These are phyloP conservation scores for Trypanosoma brucei DNA, from an alignment of 208 protist genomes.

Conservation along the genomic window DNA sequence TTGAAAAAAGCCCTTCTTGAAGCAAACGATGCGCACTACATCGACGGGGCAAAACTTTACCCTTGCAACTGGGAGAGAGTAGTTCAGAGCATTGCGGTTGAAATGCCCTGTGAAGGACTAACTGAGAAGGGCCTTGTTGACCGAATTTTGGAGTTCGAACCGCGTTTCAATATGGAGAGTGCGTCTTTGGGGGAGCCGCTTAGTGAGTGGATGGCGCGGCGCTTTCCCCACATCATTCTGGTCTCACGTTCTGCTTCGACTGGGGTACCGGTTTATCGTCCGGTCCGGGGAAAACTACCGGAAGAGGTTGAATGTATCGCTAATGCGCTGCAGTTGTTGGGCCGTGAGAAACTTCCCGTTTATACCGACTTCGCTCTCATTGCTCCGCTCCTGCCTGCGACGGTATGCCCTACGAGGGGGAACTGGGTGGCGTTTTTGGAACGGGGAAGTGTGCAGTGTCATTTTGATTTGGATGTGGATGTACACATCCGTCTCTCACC, in stretches of 20 bases:
- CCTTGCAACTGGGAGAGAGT: slow-evolving; percentile 46
- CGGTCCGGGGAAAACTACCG: slow-evolving; percentile 3
- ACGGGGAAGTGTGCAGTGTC: slow-evolving; percentile 6
- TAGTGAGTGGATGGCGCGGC: slow-evolving; percentile 28
- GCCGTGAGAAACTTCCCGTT: slow-evolving; percentile 50
- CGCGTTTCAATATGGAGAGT: slow-evolving; percentile 14
- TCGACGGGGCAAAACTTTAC: slow-evolving; percentile 15
- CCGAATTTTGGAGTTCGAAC: slow-evolving; percentile 18
- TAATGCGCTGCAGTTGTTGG: slow-evolving; percentile 41
- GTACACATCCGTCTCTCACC: slow-evolving; percentile 34
- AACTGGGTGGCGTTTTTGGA: slow-evolving; percentile 22
- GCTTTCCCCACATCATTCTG: slow-evolving; percentile 34
- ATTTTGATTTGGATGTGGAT: slow-evolving; percentile 39
- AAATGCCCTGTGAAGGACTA: slow-evolving; percentile 60
- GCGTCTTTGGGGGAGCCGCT: slow-evolving; percentile 26
- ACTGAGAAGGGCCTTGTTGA: slow-evolving; percentile 39
- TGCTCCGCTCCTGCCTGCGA: slow-evolving; percentile 34
- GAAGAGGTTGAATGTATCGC: slow-evolving; percentile 15
- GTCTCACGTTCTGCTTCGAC: slow-evolving; percentile 62
- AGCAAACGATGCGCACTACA: slow-evolving; percentile 18
- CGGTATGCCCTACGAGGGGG: slow-evolving; percentile 17
- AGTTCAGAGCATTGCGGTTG: slow-evolving; percentile 24
- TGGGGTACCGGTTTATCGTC: slow-evolving; percentile 35
- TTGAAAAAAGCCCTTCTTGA: slow-evolving; percentile 12
- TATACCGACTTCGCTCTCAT: slow-evolving; percentile 46